Conservation (phyloP, 768 basidiomycete species). For the Boletus sp. region DNA sequence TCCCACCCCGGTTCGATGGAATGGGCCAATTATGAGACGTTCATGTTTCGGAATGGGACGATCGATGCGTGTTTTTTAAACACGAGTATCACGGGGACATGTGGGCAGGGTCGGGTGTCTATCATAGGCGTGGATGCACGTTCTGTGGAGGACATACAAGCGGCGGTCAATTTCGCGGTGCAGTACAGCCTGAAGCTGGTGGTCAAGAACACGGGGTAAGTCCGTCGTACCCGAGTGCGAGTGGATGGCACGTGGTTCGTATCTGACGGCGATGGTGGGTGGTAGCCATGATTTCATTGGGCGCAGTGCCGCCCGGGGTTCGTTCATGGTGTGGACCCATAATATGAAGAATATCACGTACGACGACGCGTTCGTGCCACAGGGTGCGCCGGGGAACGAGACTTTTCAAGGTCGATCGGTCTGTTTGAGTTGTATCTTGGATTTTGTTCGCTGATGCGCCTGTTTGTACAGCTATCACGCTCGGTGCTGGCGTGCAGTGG, state of each 20-base stretch:
- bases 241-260: neutral
- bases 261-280: neutral
- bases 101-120: conserved; percentile 19
- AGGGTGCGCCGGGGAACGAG: too few species aligned
- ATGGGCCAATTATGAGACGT: conserved; percentile 31
- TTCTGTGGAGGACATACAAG: too few species aligned
- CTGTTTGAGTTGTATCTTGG: neutral
- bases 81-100: conserved; percentile 23
- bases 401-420: neutral
- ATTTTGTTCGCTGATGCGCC: neutral
- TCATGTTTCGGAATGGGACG: conserved; percentile 40
- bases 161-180: too few species aligned
- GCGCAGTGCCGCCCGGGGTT: too few species aligned
- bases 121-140: conserved; percentile 21
- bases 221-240: neutral
- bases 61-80: conserved; percentile 39
- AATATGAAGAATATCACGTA: too few species aligned
- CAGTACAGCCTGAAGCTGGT: too few species aligned
- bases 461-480: too few species aligned
- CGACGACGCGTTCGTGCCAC: too few species aligned
- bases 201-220: conserved; percentile 24
- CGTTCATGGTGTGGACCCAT: too few species aligned
- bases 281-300: too few species aligned
- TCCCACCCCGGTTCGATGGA: conserved; percentile 41
- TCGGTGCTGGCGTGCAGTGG: too few species aligned